These are phyloP conservation scores for Delonix regia DNA, from an alignment of 306 rosid genomes.

Conservation along the genomic window DNA sequence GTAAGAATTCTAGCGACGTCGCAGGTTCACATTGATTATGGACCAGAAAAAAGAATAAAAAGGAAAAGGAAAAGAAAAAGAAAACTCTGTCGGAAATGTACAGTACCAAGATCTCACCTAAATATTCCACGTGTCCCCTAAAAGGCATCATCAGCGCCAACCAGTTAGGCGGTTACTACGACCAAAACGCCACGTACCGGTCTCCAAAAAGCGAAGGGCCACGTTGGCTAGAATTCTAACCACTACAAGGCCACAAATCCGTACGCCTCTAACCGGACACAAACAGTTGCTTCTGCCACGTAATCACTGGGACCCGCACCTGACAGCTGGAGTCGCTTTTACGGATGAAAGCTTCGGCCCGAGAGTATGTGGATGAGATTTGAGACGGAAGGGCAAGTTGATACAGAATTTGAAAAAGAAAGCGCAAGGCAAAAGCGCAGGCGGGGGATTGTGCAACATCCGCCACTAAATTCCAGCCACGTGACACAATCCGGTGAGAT, in stretches of 20 bases:
- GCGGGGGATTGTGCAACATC: constrained; percentile 12
- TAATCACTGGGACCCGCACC: constrained; percentile 38
- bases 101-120: not conserved
- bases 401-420: not conserved
- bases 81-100: not conserved
- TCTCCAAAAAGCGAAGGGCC: constrained; percentile 31
- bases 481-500: constrained; percentile 40
- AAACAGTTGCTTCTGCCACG: constrained; percentile 42
- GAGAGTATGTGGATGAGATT: constrained; percentile 74
- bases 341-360: constrained; percentile 34
- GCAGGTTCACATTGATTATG: not conserved
- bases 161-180: not conserved
- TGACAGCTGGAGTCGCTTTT: constrained; percentile 62
- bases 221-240: constrained; percentile 10
- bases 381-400: not conserved
- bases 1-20: not conserved
- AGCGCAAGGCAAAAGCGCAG: constrained; percentile 52
- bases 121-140: not conserved
- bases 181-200: constrained; percentile 36
- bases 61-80: no score
- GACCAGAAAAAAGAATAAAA: not conserved
- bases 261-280: constrained; percentile 40
- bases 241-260: not conserved
- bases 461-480: constrained; percentile 58
- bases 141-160: not conserved